phyloP scores from a whole-genome alignment of 2,329 filamentous ascomycete species.

The Talaromyces islandicus region DNA sequence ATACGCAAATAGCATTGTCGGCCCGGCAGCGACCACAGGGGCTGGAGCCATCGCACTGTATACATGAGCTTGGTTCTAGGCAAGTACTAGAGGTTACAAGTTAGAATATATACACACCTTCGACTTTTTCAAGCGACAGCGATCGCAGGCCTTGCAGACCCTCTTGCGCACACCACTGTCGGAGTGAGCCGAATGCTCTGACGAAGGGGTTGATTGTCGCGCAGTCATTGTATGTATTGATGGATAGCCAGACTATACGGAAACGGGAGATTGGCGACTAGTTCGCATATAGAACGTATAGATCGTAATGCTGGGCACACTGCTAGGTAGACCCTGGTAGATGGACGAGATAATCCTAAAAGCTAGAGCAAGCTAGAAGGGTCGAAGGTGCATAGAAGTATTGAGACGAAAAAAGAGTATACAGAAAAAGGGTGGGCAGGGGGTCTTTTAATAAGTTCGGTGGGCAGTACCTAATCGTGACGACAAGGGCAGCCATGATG shows the following conservation, averaged over 20 bases:
- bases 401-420: neutral
- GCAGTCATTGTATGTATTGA: slow-evolving; percentile 26
- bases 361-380: neutral
- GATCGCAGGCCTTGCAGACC: slow-evolving; percentile 62
- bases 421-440: neutral
- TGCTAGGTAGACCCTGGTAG: no score
- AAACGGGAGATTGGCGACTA: neutral
- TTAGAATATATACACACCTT: slow-evolving; percentile 43
- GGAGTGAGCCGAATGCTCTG: slow-evolving; percentile 32
- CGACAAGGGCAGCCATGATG: neutral
- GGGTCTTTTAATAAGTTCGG: neutral
- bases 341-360: no score
- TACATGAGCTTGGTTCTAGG: neutral
- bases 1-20: slow-evolving; percentile 60
- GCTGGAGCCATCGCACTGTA: slow-evolving; percentile 54
- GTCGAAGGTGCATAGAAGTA: neutral
- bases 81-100: neutral
- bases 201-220: slow-evolving; percentile 34
- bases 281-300: neutral
- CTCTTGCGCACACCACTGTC: slow-evolving; percentile 52
- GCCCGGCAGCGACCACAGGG: slow-evolving; percentile 58
- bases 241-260: neutral
- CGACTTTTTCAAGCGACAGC: slow-evolving; percentile 61
- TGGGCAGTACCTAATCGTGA: neutral
- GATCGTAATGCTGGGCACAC: no score